Evolutionary conservation across 352 stramenopile species (phyloP).

Genomic region (Phytophthora chlamydospora): DNA sequence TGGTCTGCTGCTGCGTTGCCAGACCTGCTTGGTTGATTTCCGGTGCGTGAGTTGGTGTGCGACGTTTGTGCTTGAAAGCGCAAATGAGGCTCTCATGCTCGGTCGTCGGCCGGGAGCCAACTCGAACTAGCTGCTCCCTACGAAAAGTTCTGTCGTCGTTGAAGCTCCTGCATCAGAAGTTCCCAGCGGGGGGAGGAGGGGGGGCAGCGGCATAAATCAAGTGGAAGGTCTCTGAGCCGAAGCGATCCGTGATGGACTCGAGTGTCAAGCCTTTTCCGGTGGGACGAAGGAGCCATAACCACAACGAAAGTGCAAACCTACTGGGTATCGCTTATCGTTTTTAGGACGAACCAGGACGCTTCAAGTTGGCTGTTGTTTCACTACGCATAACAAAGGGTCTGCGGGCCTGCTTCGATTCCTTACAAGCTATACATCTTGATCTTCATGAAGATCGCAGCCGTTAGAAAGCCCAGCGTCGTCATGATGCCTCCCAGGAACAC

Average conservation of each 20-base stretch:
- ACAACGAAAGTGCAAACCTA: constrained; percentile 21
- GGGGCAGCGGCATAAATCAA: too few species aligned
- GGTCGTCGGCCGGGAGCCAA: too few species aligned
- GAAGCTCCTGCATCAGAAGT: constrained; percentile 6
- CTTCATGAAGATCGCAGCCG: constrained; percentile 36
- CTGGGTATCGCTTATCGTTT: constrained; percentile 6
- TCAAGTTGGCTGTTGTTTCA: too few species aligned
- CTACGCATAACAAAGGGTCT: not conserved
- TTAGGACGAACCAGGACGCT: too few species aligned
- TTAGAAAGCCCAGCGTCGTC: constrained; percentile 31
- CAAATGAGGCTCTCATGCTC: too few species aligned
- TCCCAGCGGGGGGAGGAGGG: too few species aligned
- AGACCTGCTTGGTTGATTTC: too few species aligned
- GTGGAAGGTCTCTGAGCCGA: constrained; percentile 1
- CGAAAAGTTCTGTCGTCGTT: not conserved
- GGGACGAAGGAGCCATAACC: constrained; percentile 1
- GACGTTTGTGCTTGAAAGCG: too few species aligned
- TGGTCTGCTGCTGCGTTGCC: too few species aligned
- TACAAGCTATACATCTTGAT: constrained; percentile 46
- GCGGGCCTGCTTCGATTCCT: constrained; percentile 13
- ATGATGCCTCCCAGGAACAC: constrained; percentile 40
- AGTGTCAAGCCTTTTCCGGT: constrained; percentile 13
- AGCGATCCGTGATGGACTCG: not conserved
- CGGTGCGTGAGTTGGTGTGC: too few species aligned
- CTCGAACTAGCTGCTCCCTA: too few species aligned